Evolutionary conservation across 2,329 filamentous ascomycete genomes (phyloP), one percentile per base, ranked within the genome.

Genomic region (Botrytis sinoallii): DNA sequence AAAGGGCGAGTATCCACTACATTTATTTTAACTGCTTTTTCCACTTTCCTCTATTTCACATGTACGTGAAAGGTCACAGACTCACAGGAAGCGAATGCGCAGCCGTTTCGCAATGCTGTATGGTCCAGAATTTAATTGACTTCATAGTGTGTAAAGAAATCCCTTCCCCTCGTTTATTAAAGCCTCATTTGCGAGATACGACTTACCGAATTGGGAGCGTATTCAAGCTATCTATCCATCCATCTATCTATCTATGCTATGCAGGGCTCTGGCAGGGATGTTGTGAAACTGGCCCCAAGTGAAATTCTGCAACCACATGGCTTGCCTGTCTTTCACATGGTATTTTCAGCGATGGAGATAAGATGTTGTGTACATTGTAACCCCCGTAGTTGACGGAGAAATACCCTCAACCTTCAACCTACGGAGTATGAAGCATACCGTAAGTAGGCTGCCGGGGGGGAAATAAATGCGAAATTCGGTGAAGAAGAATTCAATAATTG

Each of bases 311-410:
- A 32, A 68, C 66, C 66, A 42, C 48, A 69, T 57, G 48, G 48
- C 66, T 40, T 55, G 48, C 66, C 66, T 66, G 64, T 44, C 14
- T n/a, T 48, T 22, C 64, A 66, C 64, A 66, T 66, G 64, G 63
- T 25, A 38, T 48, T 64, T 64, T 12, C 4, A 32, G 35, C n/a
- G 38, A 57, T 57, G 38, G 38, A 69, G 48, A 57, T 69, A 59
- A 69, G 48, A 35, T 22, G 25, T 29, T 25, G 16, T 29, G 48
- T 68, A 44, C 18, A 42, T 57, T 12, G n/a, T 4, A n/a, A 18
- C 2, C 48, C 35, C 38, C 52, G 48, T 42, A 42, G 38, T 57
- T 57, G 14, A 69, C 38, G 48, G n/a, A 32, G 66, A 29, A 29
- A 12, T n/a, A 57, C 20, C 48, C 12, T 55, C 48, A 55, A 22